phyloP scores from a whole-genome alignment of 2,329 filamentous ascomycete species.

The Sporothrix euskadiensis region DNA sequence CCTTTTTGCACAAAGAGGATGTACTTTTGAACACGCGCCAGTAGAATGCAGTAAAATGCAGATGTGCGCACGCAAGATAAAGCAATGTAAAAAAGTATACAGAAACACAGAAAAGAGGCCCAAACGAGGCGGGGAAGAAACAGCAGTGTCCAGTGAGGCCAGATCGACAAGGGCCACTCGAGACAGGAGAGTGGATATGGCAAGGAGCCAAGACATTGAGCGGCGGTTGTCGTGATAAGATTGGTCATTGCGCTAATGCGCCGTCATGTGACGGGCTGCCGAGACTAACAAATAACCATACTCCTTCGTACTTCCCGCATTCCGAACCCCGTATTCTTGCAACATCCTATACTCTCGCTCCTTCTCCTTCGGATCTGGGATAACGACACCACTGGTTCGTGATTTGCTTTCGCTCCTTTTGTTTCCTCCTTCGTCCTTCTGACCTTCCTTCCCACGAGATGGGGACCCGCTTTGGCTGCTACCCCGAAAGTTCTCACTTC shows the following conservation, averaged over 20 bases:
- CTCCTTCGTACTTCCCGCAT: background rate
- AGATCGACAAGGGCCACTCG: background rate
- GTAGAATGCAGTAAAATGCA: background rate
- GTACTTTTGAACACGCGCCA: background rate
- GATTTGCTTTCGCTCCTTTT: background rate
- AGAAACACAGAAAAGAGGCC: background rate
- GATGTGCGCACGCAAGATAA: background rate
- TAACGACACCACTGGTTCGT: background rate
- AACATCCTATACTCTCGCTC: background rate
- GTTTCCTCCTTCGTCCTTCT: background rate
- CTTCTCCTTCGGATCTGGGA: background rate
- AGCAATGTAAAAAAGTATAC: background rate
- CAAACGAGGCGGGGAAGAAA: background rate
- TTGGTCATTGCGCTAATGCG: background rate
- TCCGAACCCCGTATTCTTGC: background rate
- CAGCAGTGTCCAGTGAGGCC: no score
- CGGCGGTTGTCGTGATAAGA: background rate
- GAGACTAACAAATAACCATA: background rate
- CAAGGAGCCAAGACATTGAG: background rate
- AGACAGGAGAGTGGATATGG: background rate
- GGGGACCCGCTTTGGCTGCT: background rate
- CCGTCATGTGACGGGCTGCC: background rate
- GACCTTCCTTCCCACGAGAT: conserved; percentile 1
- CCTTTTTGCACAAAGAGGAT: background rate
- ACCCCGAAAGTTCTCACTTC: background rate